Evolutionary conservation across 768 basidiomycete genomes (phyloP).

Genomic region (Auricularia heimuer): DNA sequence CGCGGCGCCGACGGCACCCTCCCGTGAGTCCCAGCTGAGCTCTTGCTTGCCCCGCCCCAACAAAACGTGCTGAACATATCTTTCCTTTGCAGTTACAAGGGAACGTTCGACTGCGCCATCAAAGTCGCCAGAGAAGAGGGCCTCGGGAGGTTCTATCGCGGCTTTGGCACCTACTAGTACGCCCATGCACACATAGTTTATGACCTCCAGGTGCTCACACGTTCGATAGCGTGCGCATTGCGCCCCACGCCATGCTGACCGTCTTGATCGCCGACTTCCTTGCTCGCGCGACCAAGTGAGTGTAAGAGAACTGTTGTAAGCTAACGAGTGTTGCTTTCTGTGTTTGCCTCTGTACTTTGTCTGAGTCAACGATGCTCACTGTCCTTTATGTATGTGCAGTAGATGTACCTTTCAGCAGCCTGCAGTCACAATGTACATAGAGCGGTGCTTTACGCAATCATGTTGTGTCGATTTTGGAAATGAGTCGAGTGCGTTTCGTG

Average conservation of each 20-base stretch:
- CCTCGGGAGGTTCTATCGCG: background rate
- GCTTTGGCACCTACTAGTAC: background rate
- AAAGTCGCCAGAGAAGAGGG: background rate
- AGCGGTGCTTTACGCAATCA: background rate
- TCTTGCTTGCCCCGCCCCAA: background rate
- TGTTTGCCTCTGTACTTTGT: too few species aligned
- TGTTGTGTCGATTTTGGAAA: background rate
- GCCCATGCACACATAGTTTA: background rate
- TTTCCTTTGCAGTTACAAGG: background rate
- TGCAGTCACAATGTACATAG: background rate
- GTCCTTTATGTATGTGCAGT: background rate
- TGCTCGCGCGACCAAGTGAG: background rate
- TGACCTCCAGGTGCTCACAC: background rate
- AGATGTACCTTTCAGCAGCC: background rate
- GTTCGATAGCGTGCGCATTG: background rate
- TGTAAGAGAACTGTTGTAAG: background rate
- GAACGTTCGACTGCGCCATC: background rate
- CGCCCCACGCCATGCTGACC: background rate
- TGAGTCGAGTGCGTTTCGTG: background rate
- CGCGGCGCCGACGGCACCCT: background rate
- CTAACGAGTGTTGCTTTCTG: too few species aligned
- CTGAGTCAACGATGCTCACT: background rate
- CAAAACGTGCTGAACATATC: background rate
- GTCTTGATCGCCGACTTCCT: conserved; percentile 1
- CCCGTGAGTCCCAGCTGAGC: background rate